Percentiles rank a stretch among this genome's conserved stretches.
These are phyloP conservation scores for Ilex paraguariensis DNA, from an alignment of 305 asterid species.

Conservation along the genomic window DNA sequence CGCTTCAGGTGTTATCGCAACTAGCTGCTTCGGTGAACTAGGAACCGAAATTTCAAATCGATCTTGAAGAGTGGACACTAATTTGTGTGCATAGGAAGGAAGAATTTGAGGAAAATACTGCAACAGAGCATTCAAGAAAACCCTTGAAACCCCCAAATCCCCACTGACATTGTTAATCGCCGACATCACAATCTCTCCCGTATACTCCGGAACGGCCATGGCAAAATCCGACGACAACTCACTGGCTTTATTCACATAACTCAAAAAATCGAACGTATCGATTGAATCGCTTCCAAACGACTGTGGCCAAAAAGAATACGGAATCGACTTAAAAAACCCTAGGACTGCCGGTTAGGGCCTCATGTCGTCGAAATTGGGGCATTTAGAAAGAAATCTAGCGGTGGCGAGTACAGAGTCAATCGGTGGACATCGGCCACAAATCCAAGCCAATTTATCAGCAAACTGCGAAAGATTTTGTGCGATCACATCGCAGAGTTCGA, in stretches of 20 bases:
- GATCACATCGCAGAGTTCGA: constrained; percentile 88
- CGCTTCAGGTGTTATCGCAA: constrained; percentile 35
- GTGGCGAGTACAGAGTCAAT: constrained; percentile 40
- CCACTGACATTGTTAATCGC: constrained; percentile 36
- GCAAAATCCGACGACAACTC: constrained; percentile 59
- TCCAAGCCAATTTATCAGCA: constrained; percentile 67
- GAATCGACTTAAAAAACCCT: constrained; percentile 83
- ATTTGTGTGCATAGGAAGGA: constrained; percentile 64
- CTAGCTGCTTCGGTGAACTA: constrained; percentile 48
- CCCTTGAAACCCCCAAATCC: constrained; percentile 43
- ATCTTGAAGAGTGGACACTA: constrained; percentile 54
- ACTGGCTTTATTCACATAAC: constrained; percentile 54
- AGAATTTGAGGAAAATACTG: constrained; percentile 73
- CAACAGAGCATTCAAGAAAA: constrained; percentile 54
- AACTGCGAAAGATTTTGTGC: constrained; percentile 61
- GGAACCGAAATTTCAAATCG: constrained; percentile 39
- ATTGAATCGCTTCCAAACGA: constrained; percentile 58
- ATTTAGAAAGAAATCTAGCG: constrained; percentile 77
- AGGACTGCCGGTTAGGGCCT: constrained; percentile 62
- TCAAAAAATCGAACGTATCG: constrained; percentile 59
- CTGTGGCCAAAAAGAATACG: constrained; percentile 94
- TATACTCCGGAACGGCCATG: constrained; percentile 62
- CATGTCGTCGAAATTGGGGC: constrained; percentile 50
- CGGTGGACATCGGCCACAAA: constrained; percentile 82
- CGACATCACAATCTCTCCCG: constrained; percentile 65